Percentiles rank a stretch among this genome's conserved stretches.
Conservation (phyloP, 2,329 filamentous ascomycete species). For the Fusarium nisikadoi region DNA sequence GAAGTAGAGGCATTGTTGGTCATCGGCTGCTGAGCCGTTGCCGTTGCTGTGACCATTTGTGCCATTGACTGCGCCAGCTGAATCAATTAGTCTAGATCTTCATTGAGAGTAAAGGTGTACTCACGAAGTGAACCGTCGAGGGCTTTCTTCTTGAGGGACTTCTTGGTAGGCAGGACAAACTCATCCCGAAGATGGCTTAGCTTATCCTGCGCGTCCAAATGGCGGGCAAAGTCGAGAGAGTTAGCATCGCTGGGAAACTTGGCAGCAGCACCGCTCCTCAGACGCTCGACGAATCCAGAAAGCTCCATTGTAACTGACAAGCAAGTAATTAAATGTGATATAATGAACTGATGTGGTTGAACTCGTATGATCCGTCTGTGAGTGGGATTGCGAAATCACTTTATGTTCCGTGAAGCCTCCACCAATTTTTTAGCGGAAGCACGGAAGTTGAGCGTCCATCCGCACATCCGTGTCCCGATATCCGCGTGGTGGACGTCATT, state of each 20-base stretch:
- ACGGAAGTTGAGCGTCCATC: constrained; percentile 30
- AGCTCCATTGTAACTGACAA: constrained; percentile 51
- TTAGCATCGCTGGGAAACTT: constrained; percentile 61
- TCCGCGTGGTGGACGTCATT: constrained; percentile 32
- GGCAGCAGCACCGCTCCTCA: constrained; percentile 54
- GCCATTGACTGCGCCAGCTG: constrained; percentile 24
- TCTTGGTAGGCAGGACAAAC: constrained; percentile 81
- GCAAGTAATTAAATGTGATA: neutral
- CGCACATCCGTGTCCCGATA: constrained; percentile 47
- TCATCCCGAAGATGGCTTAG: constrained; percentile 71
- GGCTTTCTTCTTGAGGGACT: constrained; percentile 73
- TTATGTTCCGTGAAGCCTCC: constrained; percentile 38
- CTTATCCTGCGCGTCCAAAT: constrained; percentile 70
- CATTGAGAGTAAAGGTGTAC: neutral
- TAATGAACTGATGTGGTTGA: neutral
- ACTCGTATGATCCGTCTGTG: constrained; percentile 39
- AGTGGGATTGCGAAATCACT: constrained; percentile 43
- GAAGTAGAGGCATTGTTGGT: constrained; percentile 72
- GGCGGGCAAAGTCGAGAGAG: constrained; percentile 59
- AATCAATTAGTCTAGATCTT: neutral
- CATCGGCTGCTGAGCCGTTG: constrained; percentile 43
- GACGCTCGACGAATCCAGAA: constrained; percentile 50
- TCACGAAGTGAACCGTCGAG: constrained; percentile 59
- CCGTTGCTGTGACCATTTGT: constrained; percentile 38
- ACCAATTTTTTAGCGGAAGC: constrained; percentile 11